These are phyloP conservation scores for Helminthosporium solani DNA, from an alignment of 2,329 filamentous ascomycete species.

Conservation along the genomic window DNA sequence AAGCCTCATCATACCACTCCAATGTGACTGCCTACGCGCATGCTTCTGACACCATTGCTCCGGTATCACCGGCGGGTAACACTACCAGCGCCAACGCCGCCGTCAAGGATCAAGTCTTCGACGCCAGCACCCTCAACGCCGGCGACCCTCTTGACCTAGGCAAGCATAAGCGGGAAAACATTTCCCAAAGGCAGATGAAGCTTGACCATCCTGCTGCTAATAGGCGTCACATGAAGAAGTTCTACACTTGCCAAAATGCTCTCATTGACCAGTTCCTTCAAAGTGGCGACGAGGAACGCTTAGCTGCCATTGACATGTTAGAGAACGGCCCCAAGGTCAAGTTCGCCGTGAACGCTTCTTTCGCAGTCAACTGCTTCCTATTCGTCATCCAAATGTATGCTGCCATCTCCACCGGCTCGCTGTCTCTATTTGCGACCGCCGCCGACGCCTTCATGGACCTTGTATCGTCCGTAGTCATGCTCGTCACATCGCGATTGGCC, in stretches of 20 bases:
- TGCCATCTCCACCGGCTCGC: slow-evolving; percentile 58
- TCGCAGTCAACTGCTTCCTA: slow-evolving; percentile 47
- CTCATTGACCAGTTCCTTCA: slow-evolving; percentile 53
- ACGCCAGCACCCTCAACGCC: slow-evolving; percentile 20
- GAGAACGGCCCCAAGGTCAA: slow-evolving; percentile 48
- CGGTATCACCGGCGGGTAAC: slow-evolving; percentile 21
- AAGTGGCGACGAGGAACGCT: slow-evolving; percentile 57
- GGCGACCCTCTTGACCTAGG: slow-evolving; percentile 42
- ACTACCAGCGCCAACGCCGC: slow-evolving; percentile 7
- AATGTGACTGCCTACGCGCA: slow-evolving; percentile 18
- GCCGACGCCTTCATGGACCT: slow-evolving; percentile 68
- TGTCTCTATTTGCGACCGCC: slow-evolving; percentile 65
- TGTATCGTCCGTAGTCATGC: slow-evolving; percentile 64
- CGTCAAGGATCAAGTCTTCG: slow-evolving; percentile 19
- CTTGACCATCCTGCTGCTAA: slow-evolving; percentile 48
- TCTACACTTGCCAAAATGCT: slow-evolving; percentile 45
- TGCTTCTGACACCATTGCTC: slow-evolving; percentile 25
- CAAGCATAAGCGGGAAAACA: slow-evolving; percentile 35
- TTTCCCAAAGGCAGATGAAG: slow-evolving; percentile 50
- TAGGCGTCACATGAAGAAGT: slow-evolving; percentile 43
- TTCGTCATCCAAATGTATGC: slow-evolving; percentile 62
- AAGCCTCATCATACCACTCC: slow-evolving; percentile 24
- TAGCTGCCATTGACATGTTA: slow-evolving; percentile 53
- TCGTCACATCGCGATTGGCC: slow-evolving; percentile 61
- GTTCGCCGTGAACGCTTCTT: slow-evolving; percentile 43